phyloP scores from a whole-genome alignment of 2,329 filamentous ascomycete genomes.

The Sordariomycetes sp. region DNA sequence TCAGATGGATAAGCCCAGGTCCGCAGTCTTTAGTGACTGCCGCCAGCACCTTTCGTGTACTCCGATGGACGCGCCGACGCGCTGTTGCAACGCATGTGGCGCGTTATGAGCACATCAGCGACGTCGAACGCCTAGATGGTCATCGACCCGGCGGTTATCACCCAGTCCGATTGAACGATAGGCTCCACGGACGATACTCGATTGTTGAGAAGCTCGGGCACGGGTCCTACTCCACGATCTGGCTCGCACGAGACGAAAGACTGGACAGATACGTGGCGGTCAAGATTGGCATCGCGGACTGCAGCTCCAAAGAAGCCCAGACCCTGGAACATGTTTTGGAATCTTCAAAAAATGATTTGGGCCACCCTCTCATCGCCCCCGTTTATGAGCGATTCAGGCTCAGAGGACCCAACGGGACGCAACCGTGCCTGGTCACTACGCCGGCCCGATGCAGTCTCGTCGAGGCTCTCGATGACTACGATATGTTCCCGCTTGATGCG shows the following conservation, averaged over 20 bases:
- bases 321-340: constrained; percentile 10
- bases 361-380: not conserved
- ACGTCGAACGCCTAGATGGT: constrained; percentile 11
- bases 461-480: constrained; percentile 6
- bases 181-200: constrained; percentile 16
- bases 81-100: too few species aligned
- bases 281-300: constrained; percentile 18
- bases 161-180: constrained; percentile 25
- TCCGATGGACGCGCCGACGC: too few species aligned
- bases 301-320: constrained; percentile 8
- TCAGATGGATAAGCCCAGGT: too few species aligned
- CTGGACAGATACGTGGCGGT: constrained; percentile 16
- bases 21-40: too few species aligned
- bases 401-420: constrained; percentile 17
- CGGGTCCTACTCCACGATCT: constrained; percentile 19
- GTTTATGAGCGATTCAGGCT: constrained; percentile 14
- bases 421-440: constrained; percentile 14
- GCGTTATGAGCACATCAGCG: constrained; percentile 8
- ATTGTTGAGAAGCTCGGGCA: constrained; percentile 17
- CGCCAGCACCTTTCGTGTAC: too few species aligned
- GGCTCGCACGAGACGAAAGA: constrained; percentile 18
- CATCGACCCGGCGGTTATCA: constrained; percentile 28
- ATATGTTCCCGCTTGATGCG: constrained; percentile 15
- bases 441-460: constrained; percentile 14
- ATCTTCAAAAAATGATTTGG: not conserved